Conservation (phyloP, 1,284 basidiomycete genomes). For the Malassezia yamatoensis region DNA sequence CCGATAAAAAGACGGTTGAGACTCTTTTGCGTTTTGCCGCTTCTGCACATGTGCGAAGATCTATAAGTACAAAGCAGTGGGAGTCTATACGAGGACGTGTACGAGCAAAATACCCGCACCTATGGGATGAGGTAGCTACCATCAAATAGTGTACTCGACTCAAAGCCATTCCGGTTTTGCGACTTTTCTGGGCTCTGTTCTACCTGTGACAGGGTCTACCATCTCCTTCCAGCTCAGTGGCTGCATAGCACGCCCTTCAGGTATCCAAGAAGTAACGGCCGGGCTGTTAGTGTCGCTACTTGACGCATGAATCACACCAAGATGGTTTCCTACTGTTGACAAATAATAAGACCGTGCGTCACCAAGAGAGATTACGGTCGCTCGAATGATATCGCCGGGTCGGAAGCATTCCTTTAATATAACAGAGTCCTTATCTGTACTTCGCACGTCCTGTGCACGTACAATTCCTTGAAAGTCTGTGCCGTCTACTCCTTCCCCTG, state of each 20-base stretch:
- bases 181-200: conserved; percentile 72
- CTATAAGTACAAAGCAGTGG: neutral
- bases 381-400: conserved; percentile 87
- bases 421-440: conserved; percentile 82
- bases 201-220: conserved; percentile 72
- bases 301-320: conserved; percentile 59
- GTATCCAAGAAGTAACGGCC: conserved; percentile 17
- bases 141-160: conserved; percentile 2
- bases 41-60: neutral
- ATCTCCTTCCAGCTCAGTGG: conserved; percentile 76
- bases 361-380: conserved; percentile 57
- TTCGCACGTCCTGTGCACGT: conserved; percentile 65
- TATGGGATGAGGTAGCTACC: neutral
- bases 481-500: conserved; percentile 37
- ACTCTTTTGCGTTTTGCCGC: conserved; percentile 48
- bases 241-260: conserved; percentile 22
- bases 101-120: neutral
- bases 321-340: conserved; percentile 82
- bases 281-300: neutral
- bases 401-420: conserved; percentile 90
- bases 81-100: neutral
- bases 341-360: conserved; percentile 63
- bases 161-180: conserved; percentile 59
- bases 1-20: conserved; percentile 44
- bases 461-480: conserved; percentile 77